Evolutionary conservation across 306 rosid species (phyloP).

Genomic region (Arachis stenosperma): DNA sequence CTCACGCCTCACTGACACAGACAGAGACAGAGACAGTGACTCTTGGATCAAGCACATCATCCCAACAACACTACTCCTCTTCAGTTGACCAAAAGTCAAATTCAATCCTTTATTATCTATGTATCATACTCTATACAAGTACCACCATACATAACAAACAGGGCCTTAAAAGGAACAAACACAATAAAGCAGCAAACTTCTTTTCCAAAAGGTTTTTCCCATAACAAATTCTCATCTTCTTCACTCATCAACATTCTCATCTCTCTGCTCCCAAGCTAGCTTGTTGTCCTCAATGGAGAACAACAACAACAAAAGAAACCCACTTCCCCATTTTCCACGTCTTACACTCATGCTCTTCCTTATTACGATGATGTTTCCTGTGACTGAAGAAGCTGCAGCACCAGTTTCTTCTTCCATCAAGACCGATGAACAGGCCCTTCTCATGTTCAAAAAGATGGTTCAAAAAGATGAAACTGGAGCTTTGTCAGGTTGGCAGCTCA

Average conservation of each 20-base stretch:
- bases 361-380: conserved; percentile 45
- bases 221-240: conserved; percentile 59
- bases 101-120: conserved; percentile 43
- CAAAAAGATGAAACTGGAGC: conserved; percentile 68
- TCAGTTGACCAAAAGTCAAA: conserved; percentile 71
- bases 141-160: background rate
- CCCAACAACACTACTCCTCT: too few relatives aligned
- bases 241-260: too few relatives aligned
- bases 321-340: conserved; percentile 50
- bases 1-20: background rate
- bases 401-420: conserved; percentile 51
- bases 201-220: conserved; percentile 73
- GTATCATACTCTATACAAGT: conserved; percentile 18
- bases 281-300: conserved; percentile 73
- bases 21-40: too few relatives aligned
- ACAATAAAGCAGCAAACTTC: conserved; percentile 49
- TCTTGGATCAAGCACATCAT: too few relatives aligned
- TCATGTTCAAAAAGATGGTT: conserved; percentile 69
- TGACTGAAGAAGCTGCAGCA: conserved; percentile 42
- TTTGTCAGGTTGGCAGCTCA: conserved; percentile 67
- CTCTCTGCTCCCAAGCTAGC: background rate
- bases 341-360: conserved; percentile 48
- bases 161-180: too few relatives aligned
- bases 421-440: conserved; percentile 74
- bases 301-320: conserved; percentile 2